phyloP scores from a whole-genome alignment of 1,284 basidiomycete genomes.

The Cryptococcus wingfieldii region DNA sequence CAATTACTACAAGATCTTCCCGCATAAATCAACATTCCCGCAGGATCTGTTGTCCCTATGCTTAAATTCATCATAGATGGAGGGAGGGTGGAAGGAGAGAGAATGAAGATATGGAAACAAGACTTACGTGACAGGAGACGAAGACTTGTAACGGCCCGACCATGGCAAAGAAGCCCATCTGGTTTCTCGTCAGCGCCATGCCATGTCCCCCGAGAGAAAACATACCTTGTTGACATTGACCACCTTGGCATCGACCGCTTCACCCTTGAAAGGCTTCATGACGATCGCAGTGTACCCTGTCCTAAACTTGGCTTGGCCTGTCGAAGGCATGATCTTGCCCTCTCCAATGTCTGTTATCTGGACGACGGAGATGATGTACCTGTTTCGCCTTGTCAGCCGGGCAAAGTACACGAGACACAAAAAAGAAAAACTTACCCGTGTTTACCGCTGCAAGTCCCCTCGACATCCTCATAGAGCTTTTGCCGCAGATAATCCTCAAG shows the following conservation, averaged over 20 bases:
- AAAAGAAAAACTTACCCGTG: constrained; percentile 59
- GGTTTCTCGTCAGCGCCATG: background rate
- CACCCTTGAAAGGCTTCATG: constrained; percentile 97
- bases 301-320: constrained; percentile 89
- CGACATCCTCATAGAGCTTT: constrained; percentile 92
- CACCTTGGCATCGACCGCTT: constrained; percentile 95
- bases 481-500: constrained; percentile 89
- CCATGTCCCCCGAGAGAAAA: background rate
- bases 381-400: constrained; percentile 9
- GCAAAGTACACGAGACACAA: background rate
- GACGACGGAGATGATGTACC: constrained; percentile 95
- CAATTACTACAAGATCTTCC: constrained; percentile 51
- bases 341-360: constrained; percentile 82
- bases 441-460: constrained; percentile 93
- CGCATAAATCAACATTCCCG: constrained; percentile 47
- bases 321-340: constrained; percentile 85
- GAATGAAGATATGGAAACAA: too few species aligned
- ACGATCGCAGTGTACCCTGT: constrained; percentile 88
- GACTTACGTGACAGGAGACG: constrained; percentile 74
- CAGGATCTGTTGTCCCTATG: constrained; percentile 40
- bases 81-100: background rate
- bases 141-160: constrained; percentile 90
- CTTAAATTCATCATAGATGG: constrained; percentile 26
- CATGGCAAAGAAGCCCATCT: constrained; percentile 98
- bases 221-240: constrained; percentile 91